Evolutionary conservation across 257 asterid genomes (phyloP).

Genomic region (Knoxia roxburghii): DNA sequence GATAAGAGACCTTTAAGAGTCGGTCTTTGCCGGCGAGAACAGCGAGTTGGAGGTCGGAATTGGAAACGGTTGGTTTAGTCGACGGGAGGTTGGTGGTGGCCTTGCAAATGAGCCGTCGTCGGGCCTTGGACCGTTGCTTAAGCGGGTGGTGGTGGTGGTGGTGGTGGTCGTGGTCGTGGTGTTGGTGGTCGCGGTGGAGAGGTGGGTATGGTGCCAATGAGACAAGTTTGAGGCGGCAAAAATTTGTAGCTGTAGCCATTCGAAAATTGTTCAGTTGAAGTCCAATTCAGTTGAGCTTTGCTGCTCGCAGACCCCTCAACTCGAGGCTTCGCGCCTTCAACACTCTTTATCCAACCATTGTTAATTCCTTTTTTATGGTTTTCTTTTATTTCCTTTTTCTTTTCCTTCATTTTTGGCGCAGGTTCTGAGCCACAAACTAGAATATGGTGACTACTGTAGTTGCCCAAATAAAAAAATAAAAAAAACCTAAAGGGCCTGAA

Average conservation of each 20-base stretch:
- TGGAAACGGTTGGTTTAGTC: slow-evolving; percentile 6
- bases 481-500: too few species aligned
- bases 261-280: not conserved
- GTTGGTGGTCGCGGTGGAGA: not conserved
- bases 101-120: slow-evolving; percentile 35
- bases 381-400: too few species aligned
- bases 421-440: too few species aligned
- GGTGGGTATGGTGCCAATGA: not conserved
- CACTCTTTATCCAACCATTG: not conserved
- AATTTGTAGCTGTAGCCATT: slow-evolving; percentile 1
- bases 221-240: slow-evolving; percentile 8
- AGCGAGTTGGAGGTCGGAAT: slow-evolving; percentile 34
- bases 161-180: too few species aligned
- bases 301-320: not conserved
- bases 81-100: slow-evolving; percentile 35
- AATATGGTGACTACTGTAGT: too few species aligned
- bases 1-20: slow-evolving; percentile 46
- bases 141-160: not conserved
- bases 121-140: slow-evolving; percentile 19
- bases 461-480: too few species aligned
- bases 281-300: not conserved
- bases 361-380: not conserved
- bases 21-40: slow-evolving; percentile 79
- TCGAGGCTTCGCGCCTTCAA: not conserved
- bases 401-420: too few species aligned